phyloP scores from a whole-genome alignment of 2,329 filamentous ascomycete genomes.

The Penicillium hordei region DNA sequence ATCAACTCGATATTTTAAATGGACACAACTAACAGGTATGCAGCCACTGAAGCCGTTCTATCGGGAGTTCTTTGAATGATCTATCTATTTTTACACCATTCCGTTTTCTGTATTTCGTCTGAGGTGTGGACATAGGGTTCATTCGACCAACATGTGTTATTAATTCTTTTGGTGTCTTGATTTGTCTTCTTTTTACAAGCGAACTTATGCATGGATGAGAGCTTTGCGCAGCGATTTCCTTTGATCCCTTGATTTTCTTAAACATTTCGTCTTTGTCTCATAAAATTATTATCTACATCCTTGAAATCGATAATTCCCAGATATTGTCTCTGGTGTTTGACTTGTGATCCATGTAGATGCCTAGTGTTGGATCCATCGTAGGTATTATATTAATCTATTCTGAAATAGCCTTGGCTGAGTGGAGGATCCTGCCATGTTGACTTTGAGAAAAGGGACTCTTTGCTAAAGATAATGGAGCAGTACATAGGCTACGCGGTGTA shows the following conservation, averaged over 20 bases:
- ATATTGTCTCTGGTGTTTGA: slow-evolving; percentile 3
- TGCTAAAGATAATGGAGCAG: too few relatives aligned
- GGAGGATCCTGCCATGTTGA: background rate
- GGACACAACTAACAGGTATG: slow-evolving; percentile 29
- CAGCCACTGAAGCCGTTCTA: slow-evolving; percentile 74
- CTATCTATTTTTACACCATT: background rate
- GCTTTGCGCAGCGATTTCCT: slow-evolving; percentile 17
- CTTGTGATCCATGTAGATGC: background rate
- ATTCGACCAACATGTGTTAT: slow-evolving; percentile 18
- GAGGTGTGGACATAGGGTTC: background rate
- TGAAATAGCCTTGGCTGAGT: background rate
- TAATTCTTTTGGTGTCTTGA: slow-evolving; percentile 11
- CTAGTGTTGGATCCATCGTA: background rate
- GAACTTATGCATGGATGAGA: slow-evolving; percentile 26
- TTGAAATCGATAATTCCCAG: slow-evolving; percentile 10
- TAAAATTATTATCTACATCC: slow-evolving; percentile 2
- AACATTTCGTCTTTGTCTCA: background rate
- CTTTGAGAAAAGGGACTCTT: background rate
- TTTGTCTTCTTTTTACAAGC: slow-evolving; percentile 16
- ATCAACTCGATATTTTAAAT: slow-evolving; percentile 2
- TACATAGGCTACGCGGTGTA: background rate
- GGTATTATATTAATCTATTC: background rate
- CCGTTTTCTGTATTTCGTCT: background rate
- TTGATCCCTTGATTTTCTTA: slow-evolving; percentile 5
- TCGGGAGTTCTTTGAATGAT: slow-evolving; percentile 68